Percentiles rank a stretch among this genome's conserved stretches.
Evolutionary conservation across 163 green algal species (phyloP).

Genomic region (Chlamydomonas reinhardtii): DNA sequence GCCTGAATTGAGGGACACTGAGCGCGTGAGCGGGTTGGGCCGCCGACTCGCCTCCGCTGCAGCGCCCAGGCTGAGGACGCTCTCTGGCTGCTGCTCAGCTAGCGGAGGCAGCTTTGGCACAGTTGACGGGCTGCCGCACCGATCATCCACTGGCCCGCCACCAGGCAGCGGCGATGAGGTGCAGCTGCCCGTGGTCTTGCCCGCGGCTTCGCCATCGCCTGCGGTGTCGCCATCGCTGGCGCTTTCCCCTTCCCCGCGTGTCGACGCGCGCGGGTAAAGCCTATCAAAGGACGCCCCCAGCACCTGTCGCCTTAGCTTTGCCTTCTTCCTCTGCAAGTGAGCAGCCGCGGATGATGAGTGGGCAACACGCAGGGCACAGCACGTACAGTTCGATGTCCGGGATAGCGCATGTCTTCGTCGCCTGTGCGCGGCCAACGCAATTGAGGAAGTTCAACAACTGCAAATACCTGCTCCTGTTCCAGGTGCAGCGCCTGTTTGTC

Average conservation of each 20-base stretch:
- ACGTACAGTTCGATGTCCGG: too few relatives aligned
- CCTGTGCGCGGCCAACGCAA: too few relatives aligned
- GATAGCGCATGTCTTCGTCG: too few relatives aligned
- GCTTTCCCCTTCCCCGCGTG: neutral
- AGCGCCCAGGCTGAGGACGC: too few relatives aligned
- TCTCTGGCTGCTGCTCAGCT: neutral
- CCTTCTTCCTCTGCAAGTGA: constrained; percentile 15
- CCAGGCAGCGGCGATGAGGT: neutral
- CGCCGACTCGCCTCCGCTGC: neutral
- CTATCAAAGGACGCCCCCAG: constrained; percentile 29
- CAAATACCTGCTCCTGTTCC: constrained; percentile 21
- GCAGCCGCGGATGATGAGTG: too few relatives aligned
- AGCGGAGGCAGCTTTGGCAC: constrained; percentile 25
- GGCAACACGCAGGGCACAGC: too few relatives aligned
- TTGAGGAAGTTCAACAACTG: too few relatives aligned
- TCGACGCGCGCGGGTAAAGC: neutral
- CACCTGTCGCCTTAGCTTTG: constrained; percentile 23
- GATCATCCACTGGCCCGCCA: neutral
- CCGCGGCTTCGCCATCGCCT: neutral
- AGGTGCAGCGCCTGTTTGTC: neutral
- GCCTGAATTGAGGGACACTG: neutral
- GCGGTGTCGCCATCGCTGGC: neutral
- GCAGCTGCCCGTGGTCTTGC: neutral
- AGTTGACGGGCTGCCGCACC: constrained; percentile 14
- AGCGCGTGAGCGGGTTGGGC: neutral